Conservation (phyloP, 73 alveolate species). For the Paramecium pentaurelia region DNA sequence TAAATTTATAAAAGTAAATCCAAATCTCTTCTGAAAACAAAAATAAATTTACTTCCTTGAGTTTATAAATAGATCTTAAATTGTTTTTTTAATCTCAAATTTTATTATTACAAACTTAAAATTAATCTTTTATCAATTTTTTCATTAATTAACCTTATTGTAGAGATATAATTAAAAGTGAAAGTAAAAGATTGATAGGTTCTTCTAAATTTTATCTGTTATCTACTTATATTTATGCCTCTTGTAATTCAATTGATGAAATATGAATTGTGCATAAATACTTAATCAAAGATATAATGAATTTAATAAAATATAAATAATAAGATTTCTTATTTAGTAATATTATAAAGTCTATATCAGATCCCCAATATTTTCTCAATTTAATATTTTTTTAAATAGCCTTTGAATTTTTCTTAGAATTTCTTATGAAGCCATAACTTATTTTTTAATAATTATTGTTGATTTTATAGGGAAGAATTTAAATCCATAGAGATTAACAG, state of each 20-base stretch:
- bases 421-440: neutral
- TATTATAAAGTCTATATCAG: neutral
- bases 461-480: neutral
- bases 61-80: slow-evolving; percentile 7
- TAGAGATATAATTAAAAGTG: neutral
- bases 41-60: neutral
- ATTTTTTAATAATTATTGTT: neutral
- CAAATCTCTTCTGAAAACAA: slow-evolving; percentile 31
- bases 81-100: neutral
- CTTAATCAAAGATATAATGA: neutral
- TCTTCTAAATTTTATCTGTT: neutral
- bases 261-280: neutral
- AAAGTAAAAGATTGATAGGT: neutral
- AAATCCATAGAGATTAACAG: neutral
- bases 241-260: neutral
- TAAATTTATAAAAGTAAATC: neutral
- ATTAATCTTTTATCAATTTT: neutral
- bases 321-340: neutral
- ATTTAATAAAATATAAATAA: neutral
- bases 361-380: slow-evolving; percentile 22
- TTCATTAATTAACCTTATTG: neutral
- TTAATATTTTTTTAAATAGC: neutral
- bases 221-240: neutral
- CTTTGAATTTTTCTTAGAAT: neutral
- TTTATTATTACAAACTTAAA: slow-evolving; percentile 1